Base-by-base conservation (phyloP, 2,329 filamentous ascomycete species). In the Curvularia lunata region DNA sequence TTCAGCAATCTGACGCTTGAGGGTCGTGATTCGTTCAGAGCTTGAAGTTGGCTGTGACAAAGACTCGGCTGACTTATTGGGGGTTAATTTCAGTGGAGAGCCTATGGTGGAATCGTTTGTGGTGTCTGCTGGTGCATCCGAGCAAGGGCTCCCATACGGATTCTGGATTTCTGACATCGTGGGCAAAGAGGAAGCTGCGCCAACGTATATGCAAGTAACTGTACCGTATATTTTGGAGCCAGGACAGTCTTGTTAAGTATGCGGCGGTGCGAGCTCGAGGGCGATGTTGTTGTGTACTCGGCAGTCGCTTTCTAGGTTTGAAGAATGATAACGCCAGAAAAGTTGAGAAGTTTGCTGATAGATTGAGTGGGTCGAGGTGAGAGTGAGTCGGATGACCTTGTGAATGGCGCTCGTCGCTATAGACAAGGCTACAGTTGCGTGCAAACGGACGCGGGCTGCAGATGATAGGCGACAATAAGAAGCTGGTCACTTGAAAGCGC, bases 1-100 rank as follows among this genome's bases (percentile, higher is more conserved):
- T n/a, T 32, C 23, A 13, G 25, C 27, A 18, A 56, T 34, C 19
- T 40, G 57, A 18, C 13, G 19, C 43, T 48, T 34, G n/a, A 59
- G 53, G 43, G 19, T 19, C 13, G 32, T 8, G 1, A n/a, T 46
- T 30, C 56, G 48, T 21, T 34, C 30, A 23, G 27, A 13, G 27
- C 13, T 19, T n/a, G 46, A 28, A 8, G 34, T 19, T 9, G 9
- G 10, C 7, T 40, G 8, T 13, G 13, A 25, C 2, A 23, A 13
- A 43, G 34, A 13, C 7, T 45, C 38, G 8, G 19, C n/a, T 6
- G 28, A 16, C 9, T 28, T 16, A 54, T 41, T 23, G 21, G 38
- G 6, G 27, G 37, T 5, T n/a, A 16, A 19, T 2, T 7, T 37
- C 13, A 16, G 19, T 28, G 3, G 13, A 27, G 47, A 21, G 1